These are phyloP conservation scores for Lepiota brunneoincarnata DNA, from an alignment of 768 basidiomycete species.

Conservation along the genomic window DNA sequence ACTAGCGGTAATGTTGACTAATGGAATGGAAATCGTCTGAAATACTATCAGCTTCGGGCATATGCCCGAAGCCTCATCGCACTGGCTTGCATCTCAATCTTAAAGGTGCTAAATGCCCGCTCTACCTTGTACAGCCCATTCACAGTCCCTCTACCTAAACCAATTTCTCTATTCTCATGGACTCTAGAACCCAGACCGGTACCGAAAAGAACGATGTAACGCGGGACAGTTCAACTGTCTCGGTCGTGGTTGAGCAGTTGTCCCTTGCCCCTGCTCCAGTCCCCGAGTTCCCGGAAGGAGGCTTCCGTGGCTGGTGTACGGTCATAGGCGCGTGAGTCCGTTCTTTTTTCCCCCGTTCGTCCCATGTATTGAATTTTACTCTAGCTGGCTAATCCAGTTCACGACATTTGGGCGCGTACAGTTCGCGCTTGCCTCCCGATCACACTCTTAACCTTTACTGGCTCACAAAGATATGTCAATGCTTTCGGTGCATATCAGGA, in stretches of 20 bases:
- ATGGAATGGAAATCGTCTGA: no score
- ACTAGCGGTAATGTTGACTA: no score
- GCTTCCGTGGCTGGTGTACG: slow-evolving; percentile 22
- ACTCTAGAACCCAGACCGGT: no score
- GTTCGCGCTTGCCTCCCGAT: background rate
- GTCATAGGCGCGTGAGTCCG: slow-evolving; percentile 34
- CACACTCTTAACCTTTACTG: background rate
- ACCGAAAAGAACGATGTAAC: no score
- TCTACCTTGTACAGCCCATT: no score
- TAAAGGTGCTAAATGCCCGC: no score
- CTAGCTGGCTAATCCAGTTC: slow-evolving; percentile 35
- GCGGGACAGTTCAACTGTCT: no score
- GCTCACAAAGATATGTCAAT: slow-evolving; percentile 24
- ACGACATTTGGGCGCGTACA: slow-evolving; percentile 36
- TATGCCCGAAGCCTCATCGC: no score
- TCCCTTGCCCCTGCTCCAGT: background rate
- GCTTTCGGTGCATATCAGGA: slow-evolving; percentile 30
- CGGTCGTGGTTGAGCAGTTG: background rate
- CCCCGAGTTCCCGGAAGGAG: slow-evolving; percentile 14
- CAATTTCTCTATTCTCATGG: no score
- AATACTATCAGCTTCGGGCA: no score
- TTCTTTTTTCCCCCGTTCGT: background rate
- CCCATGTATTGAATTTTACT: background rate
- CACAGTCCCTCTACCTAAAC: no score
- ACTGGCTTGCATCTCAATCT: no score